phyloP scores from a whole-genome alignment of 768 basidiomycete species.

The Rhodotorula sphaerocarpa region DNA sequence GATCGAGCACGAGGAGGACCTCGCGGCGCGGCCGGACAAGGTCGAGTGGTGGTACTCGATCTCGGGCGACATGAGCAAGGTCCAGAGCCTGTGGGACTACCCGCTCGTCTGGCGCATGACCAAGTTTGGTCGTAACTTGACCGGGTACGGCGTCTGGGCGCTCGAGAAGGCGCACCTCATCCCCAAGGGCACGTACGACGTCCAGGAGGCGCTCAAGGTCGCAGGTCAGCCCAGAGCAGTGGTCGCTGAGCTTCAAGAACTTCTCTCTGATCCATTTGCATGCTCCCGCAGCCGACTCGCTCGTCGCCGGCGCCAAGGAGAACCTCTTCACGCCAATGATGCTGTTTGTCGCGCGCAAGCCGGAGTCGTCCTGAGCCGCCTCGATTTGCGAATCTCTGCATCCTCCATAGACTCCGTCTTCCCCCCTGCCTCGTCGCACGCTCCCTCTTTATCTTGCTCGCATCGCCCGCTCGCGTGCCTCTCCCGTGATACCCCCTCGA shows the following conservation, averaged over 20 bases:
- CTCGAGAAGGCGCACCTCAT: constrained; percentile 70
- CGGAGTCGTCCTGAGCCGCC: not conserved
- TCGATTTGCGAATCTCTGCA: too few relatives aligned
- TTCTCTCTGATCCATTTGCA: not conserved
- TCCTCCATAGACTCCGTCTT: too few relatives aligned
- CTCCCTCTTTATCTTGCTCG: too few relatives aligned
- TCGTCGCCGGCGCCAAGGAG: constrained; percentile 74
- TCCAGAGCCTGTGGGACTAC: constrained; percentile 88
- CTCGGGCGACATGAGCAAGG: constrained; percentile 83
- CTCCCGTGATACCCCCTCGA: too few relatives aligned
- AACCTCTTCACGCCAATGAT: constrained; percentile 48
- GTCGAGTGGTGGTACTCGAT: constrained; percentile 86
- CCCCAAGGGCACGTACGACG: constrained; percentile 85
- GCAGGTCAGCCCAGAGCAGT: constrained; percentile 48
- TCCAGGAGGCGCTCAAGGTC: constrained; percentile 77
- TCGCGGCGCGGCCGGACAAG: constrained; percentile 68
- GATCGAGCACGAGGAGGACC: constrained; percentile 84
- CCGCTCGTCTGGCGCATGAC: constrained; percentile 79
- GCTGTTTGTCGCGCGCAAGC: constrained; percentile 32
- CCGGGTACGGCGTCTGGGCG: constrained; percentile 66
- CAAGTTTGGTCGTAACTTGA: constrained; percentile 72
- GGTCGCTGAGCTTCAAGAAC: not conserved
- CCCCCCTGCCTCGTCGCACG: too few relatives aligned
- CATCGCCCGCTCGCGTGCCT: too few relatives aligned
- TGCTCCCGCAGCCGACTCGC: constrained; percentile 49